Base-by-base conservation (phyloP, 306 rosid genomes). In the Cucumis cinereus region DNA sequence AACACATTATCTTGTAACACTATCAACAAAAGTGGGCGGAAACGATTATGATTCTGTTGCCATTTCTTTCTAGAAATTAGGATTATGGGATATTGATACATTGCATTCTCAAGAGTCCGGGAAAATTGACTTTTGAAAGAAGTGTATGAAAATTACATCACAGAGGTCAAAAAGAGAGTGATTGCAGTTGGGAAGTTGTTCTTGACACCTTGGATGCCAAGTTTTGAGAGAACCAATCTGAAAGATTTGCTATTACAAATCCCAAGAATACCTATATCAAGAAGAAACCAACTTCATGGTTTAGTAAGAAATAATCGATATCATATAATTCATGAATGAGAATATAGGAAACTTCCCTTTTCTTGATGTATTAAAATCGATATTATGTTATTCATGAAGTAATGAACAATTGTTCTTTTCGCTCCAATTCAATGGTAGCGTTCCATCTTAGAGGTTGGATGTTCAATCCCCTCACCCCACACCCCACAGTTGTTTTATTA, bases 201-300 rank as follows among this genome's bases (percentile, higher is more conserved):
- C 59, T 59, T 41, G 47, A 57, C 26, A 80, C 20, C 58, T 35
- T 70, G 28, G 54, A 63, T 15, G 79, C 76, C 8, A 56, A 56
- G 41, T 75, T 66, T 7, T 59, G 54, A n/a, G 79, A 75, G 59
- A 75, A 67, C 61, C 79, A 54, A 53, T 80, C 79, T 3, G 83
- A 80, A 26, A 80, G 53, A 60, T 75, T 80, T 16, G 83, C 83
- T 54, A 80, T 57, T 26, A 40, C 83, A 75, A 80, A 80, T 75
- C 83, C 83, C 55, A 66, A 59, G 72, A 80, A 80, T 33, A 80
- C 83, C 79, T 80, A 35, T 50, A 64, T 53, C 12, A 63, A 47
- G 8, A 63, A 47, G 8, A 49, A 22, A 74, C 1, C 26, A 41
- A 45, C 12, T 68, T 26, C 56, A 45, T 24, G 22, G 24, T 43